Conservation (phyloP, 257 asterid genomes). For the Gentiana macrophylla region DNA sequence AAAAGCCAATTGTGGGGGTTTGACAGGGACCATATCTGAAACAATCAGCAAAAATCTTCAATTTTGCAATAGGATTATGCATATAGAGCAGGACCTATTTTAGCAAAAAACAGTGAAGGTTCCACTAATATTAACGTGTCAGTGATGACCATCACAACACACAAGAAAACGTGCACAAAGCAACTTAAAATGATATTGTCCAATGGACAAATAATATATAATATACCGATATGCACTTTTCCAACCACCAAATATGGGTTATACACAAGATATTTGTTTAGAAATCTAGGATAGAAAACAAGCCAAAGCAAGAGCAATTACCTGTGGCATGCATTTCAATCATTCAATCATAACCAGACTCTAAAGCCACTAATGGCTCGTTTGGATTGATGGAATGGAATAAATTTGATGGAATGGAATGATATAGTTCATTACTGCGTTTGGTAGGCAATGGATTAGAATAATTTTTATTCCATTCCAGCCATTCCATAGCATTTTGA, state of each 20-base stretch:
- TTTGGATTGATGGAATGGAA: too few relatives aligned
- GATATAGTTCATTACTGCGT: too few relatives aligned
- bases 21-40: constrained; percentile 94
- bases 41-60: constrained; percentile 12
- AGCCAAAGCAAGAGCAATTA: neutral
- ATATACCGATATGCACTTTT: too few relatives aligned
- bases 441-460: too few relatives aligned
- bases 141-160: neutral
- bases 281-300: neutral
- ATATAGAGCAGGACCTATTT: neutral
- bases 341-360: too few relatives aligned
- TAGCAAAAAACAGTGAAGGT: neutral
- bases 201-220: too few relatives aligned
- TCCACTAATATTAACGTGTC: neutral
- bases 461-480: too few relatives aligned
- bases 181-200: neutral
- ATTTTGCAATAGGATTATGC: neutral
- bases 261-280: neutral
- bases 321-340: too few relatives aligned
- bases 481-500: too few relatives aligned
- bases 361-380: too few relatives aligned
- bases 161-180: neutral
- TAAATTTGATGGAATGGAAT: too few relatives aligned
- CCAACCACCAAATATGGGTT: too few relatives aligned
- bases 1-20: constrained; percentile 90